A percentile compares a stretch with the other conserved stretches of the same genome.
These are phyloP conservation scores for Garcileccinum viscosum DNA, from an alignment of 1,284 basidiomycete genomes.

Conservation along the genomic window DNA sequence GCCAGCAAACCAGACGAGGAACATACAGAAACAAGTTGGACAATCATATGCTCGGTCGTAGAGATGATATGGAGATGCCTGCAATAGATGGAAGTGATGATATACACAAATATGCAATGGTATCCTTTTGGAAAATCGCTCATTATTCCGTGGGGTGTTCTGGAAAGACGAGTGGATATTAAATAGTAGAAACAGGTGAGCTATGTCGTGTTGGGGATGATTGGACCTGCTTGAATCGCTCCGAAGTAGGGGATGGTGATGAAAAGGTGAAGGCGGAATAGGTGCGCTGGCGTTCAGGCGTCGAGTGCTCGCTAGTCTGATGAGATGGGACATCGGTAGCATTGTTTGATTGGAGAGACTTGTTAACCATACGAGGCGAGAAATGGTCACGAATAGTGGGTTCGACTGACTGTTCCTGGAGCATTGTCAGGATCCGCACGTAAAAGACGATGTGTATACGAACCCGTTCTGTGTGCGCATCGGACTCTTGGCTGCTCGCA, in stretches of 20 bases:
- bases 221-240: conserved; percentile 51
- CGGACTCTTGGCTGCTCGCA: conserved; percentile 45
- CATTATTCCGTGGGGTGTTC: conserved; percentile 12
- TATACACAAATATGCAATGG: conserved; percentile 42
- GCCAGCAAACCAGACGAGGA: conserved; percentile 36
- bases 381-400: conserved; percentile 61
- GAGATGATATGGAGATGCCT: conserved; percentile 38
- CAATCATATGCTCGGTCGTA: conserved; percentile 30
- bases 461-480: conserved; percentile 32
- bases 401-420: conserved; percentile 56
- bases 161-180: background rate
- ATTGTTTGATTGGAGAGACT: conserved; percentile 17
- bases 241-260: conserved; percentile 65
- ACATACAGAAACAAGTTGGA: conserved; percentile 27
- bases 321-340: conserved; percentile 34
- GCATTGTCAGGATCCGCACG: conserved; percentile 22
- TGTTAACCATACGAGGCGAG: conserved; percentile 40
- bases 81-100: conserved; percentile 41
- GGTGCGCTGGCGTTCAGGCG: conserved; percentile 72
- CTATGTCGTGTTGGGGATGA: conserved; percentile 23
- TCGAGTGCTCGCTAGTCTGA: conserved; percentile 54
- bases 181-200: conserved; percentile 2
- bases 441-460: conserved; percentile 11
- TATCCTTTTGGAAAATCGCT: conserved; percentile 34
- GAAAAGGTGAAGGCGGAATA: conserved; percentile 80